Evolutionary conservation across 495 filamentous ascomycete species (phyloP).

Genomic region (Hypoxylon intermedium): DNA sequence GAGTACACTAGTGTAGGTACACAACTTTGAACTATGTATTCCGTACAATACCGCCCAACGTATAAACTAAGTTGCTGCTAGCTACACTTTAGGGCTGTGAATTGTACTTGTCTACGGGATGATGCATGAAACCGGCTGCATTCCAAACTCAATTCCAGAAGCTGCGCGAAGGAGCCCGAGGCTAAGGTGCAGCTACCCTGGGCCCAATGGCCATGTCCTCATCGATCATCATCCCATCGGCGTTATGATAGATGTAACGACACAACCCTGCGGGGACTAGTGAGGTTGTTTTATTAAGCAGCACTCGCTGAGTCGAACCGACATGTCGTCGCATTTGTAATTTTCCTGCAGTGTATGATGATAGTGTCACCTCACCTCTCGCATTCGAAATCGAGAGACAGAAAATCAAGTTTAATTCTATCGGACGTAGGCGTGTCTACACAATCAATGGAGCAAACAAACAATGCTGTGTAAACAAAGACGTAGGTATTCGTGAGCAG

Average conservation of each 20-base stretch:
- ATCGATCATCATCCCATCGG: slow-evolving; percentile 12
- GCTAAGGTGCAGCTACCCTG: neutral
- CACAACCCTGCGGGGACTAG: slow-evolving; percentile 10
- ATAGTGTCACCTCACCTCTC: too few relatives aligned
- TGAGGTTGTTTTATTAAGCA: slow-evolving; percentile 25
- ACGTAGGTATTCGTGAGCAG: slow-evolving; percentile 25
- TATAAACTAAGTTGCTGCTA: neutral
- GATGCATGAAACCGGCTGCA: slow-evolving; percentile 47
- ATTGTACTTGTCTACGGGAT: slow-evolving; percentile 16
- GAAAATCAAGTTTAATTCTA: too few relatives aligned
- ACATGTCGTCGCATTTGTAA: neutral
- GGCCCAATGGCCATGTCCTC: neutral
- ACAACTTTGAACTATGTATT: too few relatives aligned
- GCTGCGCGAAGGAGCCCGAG: slow-evolving; percentile 16
- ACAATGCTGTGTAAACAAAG: slow-evolving; percentile 8
- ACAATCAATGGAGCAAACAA: too few relatives aligned
- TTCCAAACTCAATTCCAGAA: slow-evolving; percentile 34
- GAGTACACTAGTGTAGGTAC: too few relatives aligned
- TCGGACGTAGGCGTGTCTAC: too few relatives aligned
- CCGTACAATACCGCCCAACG: neutral
- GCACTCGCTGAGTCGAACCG: neutral
- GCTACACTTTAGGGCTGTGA: slow-evolving; percentile 8
- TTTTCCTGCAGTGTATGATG: too few relatives aligned
- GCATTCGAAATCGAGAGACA: too few relatives aligned
- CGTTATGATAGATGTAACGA: slow-evolving; percentile 17